Percentiles rank a stretch among this genome's conserved stretches.
Conservation (phyloP, 2,329 filamentous ascomycete species). For the Zasmidium cellare region DNA sequence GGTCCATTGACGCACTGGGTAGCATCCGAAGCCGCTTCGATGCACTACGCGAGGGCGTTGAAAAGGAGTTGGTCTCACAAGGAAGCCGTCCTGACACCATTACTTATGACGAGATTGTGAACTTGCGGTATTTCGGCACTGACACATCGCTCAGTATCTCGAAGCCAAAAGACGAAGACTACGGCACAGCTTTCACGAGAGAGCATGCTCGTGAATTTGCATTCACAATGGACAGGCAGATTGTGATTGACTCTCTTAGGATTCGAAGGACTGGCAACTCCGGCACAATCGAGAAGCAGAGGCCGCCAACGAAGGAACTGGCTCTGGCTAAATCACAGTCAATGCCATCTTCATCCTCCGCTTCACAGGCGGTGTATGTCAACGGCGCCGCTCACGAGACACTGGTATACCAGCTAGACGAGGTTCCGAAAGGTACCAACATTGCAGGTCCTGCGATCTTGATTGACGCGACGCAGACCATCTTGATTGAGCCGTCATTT, state of each 20-base stretch:
- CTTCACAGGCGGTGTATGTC: constrained; percentile 8
- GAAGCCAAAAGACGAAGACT: constrained; percentile 38
- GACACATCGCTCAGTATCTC: constrained; percentile 53
- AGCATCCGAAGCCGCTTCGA: constrained; percentile 43
- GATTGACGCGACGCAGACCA: constrained; percentile 47
- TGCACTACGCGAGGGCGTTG: constrained; percentile 33
- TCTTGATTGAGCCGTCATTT: constrained; percentile 42
- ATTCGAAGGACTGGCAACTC: constrained; percentile 29
- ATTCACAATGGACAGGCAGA: constrained; percentile 39
- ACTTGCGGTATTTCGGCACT: constrained; percentile 53
- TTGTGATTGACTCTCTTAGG: constrained; percentile 42
- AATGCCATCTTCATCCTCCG: constrained; percentile 25
- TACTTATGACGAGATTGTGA: constrained; percentile 46
- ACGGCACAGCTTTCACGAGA: constrained; percentile 37
- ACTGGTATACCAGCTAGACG: constrained; percentile 27
- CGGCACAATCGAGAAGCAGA: constrained; percentile 32
- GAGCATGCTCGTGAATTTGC: constrained; percentile 44
- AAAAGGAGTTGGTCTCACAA: constrained; percentile 42
- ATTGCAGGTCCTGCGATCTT: constrained; percentile 35
- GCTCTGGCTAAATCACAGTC: constrained; percentile 24
- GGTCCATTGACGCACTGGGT: constrained; percentile 57
- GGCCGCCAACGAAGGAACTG: constrained; percentile 29
- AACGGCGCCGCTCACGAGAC: constrained; percentile 12
- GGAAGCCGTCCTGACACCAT: constrained; percentile 45
- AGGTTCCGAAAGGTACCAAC: constrained; percentile 19